Evolutionary conservation across 2,329 filamentous ascomycete species (phyloP).

Genomic region (Venturiaceae sp.): DNA sequence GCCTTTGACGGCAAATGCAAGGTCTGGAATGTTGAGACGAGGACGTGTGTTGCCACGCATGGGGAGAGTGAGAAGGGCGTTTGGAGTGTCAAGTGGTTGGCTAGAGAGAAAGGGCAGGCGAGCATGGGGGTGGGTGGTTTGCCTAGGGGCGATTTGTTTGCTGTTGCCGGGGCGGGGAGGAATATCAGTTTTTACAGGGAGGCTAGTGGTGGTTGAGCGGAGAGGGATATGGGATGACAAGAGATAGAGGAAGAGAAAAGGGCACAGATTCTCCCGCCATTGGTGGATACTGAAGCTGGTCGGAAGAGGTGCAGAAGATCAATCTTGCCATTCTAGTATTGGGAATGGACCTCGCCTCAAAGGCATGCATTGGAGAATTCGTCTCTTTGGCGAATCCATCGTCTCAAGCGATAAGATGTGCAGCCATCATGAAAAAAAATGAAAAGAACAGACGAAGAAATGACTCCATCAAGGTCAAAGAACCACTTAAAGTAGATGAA

Average conservation of each 20-base stretch:
- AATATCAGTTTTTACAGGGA: conserved; percentile 28
- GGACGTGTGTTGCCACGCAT: conserved; percentile 82
- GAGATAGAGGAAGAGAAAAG: not conserved
- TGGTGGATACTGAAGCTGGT: too few species aligned
- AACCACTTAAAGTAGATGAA: too few species aligned
- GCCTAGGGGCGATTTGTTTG: conserved; percentile 26
- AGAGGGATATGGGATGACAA: not conserved
- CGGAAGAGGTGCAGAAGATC: too few species aligned
- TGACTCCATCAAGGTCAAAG: too few species aligned
- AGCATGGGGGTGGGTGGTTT: conserved; percentile 12
- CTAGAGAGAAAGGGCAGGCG: conserved; percentile 17
- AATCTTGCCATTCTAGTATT: too few species aligned
- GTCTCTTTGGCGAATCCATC: too few species aligned
- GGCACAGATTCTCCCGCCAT: not conserved
- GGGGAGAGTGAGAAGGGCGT: conserved; percentile 59
- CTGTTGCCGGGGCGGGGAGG: conserved; percentile 25
- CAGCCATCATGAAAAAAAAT: too few species aligned
- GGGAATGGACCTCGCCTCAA: too few species aligned
- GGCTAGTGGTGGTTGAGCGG: conserved; percentile 19
- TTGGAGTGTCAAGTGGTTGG: conserved; percentile 28
- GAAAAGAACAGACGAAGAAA: too few species aligned
- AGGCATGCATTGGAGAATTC: too few species aligned
- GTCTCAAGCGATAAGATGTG: too few species aligned
- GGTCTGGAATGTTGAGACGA: conserved; percentile 84
- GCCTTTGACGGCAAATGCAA: conserved; percentile 91